A percentile compares a stretch with the other conserved stretches of the same genome.
These are phyloP conservation scores for Leptosphaerulina australis DNA, from an alignment of 2,329 filamentous ascomycete species.

Conservation along the genomic window DNA sequence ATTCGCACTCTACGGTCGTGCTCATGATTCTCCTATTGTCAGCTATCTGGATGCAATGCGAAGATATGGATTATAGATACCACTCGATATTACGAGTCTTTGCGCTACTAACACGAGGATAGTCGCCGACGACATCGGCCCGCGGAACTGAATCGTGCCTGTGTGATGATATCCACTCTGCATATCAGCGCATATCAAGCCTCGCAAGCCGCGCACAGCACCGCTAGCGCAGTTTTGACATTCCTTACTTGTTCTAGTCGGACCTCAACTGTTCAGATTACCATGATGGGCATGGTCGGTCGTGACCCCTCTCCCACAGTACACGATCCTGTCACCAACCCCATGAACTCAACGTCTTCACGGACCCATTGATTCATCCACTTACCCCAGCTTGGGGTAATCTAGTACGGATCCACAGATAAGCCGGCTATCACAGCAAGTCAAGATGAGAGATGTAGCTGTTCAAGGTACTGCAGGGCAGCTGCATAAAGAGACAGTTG, in stretches of 20 bases:
- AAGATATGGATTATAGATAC: too few species aligned
- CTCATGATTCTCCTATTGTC: too few species aligned
- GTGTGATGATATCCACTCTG: constrained; percentile 8
- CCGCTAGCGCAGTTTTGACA: constrained; percentile 22
- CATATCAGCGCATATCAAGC: constrained; percentile 14
- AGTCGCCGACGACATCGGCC: constrained; percentile 4
- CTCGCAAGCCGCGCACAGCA: constrained; percentile 13
- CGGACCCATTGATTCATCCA: constrained; percentile 22
- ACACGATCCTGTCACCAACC: constrained; percentile 11
- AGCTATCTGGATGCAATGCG: too few species aligned
- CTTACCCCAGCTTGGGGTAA: constrained; percentile 35
- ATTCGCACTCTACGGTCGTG: too few species aligned
- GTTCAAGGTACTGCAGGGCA: constrained; percentile 4
- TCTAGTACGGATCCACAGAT: constrained; percentile 28
- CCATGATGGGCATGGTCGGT: constrained; percentile 17
- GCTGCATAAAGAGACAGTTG: constrained; percentile 26
- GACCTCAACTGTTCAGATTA: constrained; percentile 30
- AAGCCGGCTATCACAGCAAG: constrained; percentile 18
- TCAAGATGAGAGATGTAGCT: constrained; percentile 9
- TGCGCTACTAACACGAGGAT: too few species aligned
- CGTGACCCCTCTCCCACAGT: constrained; percentile 3
- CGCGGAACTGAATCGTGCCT: constrained; percentile 25
- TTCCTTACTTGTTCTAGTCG: constrained; percentile 18
- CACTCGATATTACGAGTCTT: too few species aligned
- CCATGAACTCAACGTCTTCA: constrained; percentile 12